Conservation (phyloP, 371 early-diverging fungal genomes). For the Parasitella parasitica region DNA sequence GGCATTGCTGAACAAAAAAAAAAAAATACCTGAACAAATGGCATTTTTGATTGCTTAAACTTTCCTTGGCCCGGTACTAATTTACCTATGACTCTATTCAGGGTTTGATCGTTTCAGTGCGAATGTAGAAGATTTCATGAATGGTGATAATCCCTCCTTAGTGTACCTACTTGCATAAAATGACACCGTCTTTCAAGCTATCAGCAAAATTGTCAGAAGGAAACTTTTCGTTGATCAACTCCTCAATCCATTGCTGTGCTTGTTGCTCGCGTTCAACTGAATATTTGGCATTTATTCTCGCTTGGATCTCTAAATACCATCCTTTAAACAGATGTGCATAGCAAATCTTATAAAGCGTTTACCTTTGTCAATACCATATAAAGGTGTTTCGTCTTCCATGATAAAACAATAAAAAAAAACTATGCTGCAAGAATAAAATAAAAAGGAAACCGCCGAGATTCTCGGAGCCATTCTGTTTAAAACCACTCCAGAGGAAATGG, state of each 20-base stretch:
- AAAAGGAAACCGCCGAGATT: no score
- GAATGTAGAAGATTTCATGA: no score
- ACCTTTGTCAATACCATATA: slow-evolving; percentile 25
- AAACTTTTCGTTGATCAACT: slow-evolving; percentile 52
- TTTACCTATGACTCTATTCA: slow-evolving; percentile 57
- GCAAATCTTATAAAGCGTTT: neutral
- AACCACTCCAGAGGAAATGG: neutral
- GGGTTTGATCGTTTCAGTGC: no score
- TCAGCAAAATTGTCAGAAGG: slow-evolving; percentile 61
- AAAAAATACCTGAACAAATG: slow-evolving; percentile 74
- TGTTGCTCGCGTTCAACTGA: slow-evolving; percentile 56
- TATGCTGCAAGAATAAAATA: no score
- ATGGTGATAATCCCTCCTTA: neutral
- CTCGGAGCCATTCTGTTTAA: neutral
- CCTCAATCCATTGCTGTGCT: slow-evolving; percentile 69
- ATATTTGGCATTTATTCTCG: slow-evolving; percentile 59
- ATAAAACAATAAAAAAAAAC: no score
- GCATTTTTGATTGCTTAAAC: slow-evolving; percentile 67
- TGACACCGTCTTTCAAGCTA: slow-evolving; percentile 78
- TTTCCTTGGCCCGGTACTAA: slow-evolving; percentile 61
- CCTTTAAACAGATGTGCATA: neutral
- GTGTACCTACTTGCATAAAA: slow-evolving; percentile 72
- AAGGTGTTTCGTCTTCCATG: slow-evolving; percentile 20
- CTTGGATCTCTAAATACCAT: slow-evolving; percentile 47
- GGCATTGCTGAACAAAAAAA: neutral